Conservation (phyloP, 2,329 filamentous ascomycete species). For the Fusarium fracticaudum region DNA sequence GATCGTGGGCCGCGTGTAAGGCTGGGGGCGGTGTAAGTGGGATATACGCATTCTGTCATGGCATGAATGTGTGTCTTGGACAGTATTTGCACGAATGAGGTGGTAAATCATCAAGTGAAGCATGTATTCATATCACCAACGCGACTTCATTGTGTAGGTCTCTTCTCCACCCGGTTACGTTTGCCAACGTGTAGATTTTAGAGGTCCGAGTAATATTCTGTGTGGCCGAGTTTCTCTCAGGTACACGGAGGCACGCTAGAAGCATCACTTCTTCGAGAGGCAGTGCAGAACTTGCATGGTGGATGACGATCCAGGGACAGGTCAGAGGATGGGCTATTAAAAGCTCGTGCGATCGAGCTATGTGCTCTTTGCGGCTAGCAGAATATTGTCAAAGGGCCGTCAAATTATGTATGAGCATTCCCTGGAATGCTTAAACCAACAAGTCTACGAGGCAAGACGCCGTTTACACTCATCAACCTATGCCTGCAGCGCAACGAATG, state of each 20-base stretch:
- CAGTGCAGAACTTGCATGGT: conserved; percentile 27
- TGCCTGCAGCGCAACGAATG: neutral
- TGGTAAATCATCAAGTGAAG: conserved; percentile 3
- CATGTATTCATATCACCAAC: neutral
- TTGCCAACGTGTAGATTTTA: neutral
- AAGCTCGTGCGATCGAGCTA: conserved; percentile 8
- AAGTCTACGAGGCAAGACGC: neutral
- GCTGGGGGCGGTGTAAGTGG: conserved; percentile 40
- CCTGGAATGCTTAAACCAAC: neutral
- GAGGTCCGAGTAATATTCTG: neutral
- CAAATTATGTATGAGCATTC: neutral
- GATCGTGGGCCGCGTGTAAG: conserved; percentile 43
- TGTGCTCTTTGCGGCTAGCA: neutral
- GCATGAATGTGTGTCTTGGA: neutral
- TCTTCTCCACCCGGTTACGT: neutral
- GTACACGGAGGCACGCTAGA: conserved; percentile 6
- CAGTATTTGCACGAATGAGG: conserved; percentile 1
- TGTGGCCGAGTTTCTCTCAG: neutral
- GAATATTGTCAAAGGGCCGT: neutral
- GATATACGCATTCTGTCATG: neutral
- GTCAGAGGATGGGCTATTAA: conserved; percentile 20
- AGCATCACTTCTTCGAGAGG: conserved; percentile 27
- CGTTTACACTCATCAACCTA: neutral
- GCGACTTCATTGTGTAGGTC: neutral
- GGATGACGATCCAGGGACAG: conserved; percentile 17